A percentile compares a stretch with the other conserved stretches of the same genome.
Evolutionary conservation across 164 flowering plant genomes (phyloP).

Genomic region (Cinnamomum micranthum): DNA sequence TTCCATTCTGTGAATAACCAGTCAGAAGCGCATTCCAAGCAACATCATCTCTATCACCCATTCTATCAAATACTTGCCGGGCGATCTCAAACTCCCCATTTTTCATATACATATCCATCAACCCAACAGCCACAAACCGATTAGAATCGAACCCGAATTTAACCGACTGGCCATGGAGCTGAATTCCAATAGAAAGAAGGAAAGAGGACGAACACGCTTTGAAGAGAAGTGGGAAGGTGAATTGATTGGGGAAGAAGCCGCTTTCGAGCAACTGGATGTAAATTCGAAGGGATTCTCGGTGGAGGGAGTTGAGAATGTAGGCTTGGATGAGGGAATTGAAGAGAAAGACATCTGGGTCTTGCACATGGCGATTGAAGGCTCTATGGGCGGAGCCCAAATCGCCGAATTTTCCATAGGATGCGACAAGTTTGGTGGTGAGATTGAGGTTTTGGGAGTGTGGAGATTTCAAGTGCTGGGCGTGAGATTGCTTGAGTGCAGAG

Average conservation of each 20-base stretch:
- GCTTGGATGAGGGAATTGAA: constrained; percentile 20
- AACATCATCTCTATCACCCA: constrained; percentile 8
- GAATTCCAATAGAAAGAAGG: constrained; percentile 4
- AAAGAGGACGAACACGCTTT: constrained; percentile 8
- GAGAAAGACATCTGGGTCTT: constrained; percentile 9
- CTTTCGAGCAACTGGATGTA: constrained; percentile 3
- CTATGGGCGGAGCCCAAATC: constrained; percentile 7
- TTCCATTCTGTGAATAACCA: constrained; percentile 15
- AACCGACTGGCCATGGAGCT: constrained; percentile 7
- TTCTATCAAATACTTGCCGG: constrained; percentile 6
- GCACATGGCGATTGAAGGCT: constrained; percentile 2
- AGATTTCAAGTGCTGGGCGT: constrained; percentile 10
- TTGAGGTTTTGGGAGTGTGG: constrained; percentile 4
- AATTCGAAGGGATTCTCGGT: neutral
- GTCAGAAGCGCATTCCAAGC: constrained; percentile 12
- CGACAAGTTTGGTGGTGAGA: constrained; percentile 12
- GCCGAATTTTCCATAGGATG: constrained; percentile 7
- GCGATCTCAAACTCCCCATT: constrained; percentile 7
- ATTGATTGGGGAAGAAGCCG: constrained; percentile 4
- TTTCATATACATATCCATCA: constrained; percentile 13
- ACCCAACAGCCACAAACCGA: constrained; percentile 6
- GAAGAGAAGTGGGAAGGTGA: constrained; percentile 13
- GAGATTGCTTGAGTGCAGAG: constrained; percentile 6
- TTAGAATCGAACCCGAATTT: constrained; percentile 8
- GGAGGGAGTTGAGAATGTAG: constrained; percentile 3